Percentiles rank a stretch among this genome's conserved stretches.
These are phyloP conservation scores for Fusarium pseudocircinatum DNA, from an alignment of 2,329 filamentous ascomycete genomes.

Conservation along the genomic window DNA sequence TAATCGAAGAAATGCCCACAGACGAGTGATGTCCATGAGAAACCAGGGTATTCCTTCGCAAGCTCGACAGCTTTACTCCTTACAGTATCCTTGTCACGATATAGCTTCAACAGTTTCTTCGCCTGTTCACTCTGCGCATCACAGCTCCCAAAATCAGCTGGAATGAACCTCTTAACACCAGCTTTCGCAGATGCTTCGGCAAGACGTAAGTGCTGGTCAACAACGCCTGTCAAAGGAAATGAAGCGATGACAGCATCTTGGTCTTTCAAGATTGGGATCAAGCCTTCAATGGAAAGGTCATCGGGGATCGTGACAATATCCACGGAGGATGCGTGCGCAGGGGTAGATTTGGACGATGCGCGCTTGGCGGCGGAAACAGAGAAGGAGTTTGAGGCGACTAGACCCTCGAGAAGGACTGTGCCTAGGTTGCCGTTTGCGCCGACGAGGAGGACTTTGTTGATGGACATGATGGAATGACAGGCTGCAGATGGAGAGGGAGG, in stretches of 20 bases:
- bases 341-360: conserved; percentile 44
- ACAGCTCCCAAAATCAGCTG: conserved; percentile 64
- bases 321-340: conserved; percentile 33
- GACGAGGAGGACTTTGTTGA: conserved; percentile 49
- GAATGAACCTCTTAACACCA: conserved; percentile 69
- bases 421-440: conserved; percentile 54
- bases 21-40: conserved; percentile 62
- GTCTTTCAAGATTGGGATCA: conserved; percentile 60
- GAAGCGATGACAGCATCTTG: conserved; percentile 65
- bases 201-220: conserved; percentile 57
- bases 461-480: conserved; percentile 26
- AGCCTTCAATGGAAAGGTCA: conserved; percentile 44
- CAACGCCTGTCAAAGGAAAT: conserved; percentile 53
- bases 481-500: neutral
- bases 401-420: conserved; percentile 49
- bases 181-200: conserved; percentile 67
- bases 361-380: conserved; percentile 66
- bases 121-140: conserved; percentile 50
- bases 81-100: conserved; percentile 49
- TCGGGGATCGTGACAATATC: conserved; percentile 42
- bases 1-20: conserved; percentile 62
- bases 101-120: conserved; percentile 46
- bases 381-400: conserved; percentile 53
- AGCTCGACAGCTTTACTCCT: conserved; percentile 46
- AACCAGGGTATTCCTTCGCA: conserved; percentile 45